Base-by-base conservation (phyloP, 2,329 filamentous ascomycete genomes). In the Aphanocladium album region DNA sequence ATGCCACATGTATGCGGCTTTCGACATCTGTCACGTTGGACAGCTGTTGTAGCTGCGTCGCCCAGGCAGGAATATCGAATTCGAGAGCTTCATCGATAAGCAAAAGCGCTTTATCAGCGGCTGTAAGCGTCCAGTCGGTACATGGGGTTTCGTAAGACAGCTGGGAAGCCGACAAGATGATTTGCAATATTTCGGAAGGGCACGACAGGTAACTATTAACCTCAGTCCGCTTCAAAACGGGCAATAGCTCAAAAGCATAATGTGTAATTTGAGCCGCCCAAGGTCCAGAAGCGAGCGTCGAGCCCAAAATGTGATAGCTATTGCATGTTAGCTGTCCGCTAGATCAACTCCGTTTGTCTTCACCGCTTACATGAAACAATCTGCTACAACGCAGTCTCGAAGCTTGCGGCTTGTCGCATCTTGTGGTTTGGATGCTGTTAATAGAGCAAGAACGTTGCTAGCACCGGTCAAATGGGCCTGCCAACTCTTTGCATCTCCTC, bases 301-400 rank as follows among this genome's bases (percentile, higher is more conserved):
- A 74, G 37, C 74, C 73, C 60, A 77, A 60, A 62, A 77, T 71
- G 68, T 77, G 68, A 60, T 78, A 81, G 62, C 66, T 80, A 65
- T 57, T 67, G 67, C 17, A 27, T 37, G 57, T 66, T 52, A 69
- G 61, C 43, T 35, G 58, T 51, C 12, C 39, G 49, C 33, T 27
- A 21, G 35, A 53, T 33, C 46, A 35, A 53, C 8, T 49, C 17
- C n/a, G 23, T 11, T 8, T 5, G n/a, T 16, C 8, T 21, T 27
- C 3, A n/a, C 14, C 30, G 72, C 76, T 69, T 69, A 77, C 76
- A 77, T 77, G 67, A 78, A 76, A 61, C 76, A 80, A 64, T 81
- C 78, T 19, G 79, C 78, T 46, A 79, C 73, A 57, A 81, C 73
- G 55, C 75, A 79, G 65, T 81, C 79, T 46, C 75, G 74, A 57